phyloP scores from a whole-genome alignment of 2,329 filamentous ascomycete genomes.

The Colletotrichum tropicicola region DNA sequence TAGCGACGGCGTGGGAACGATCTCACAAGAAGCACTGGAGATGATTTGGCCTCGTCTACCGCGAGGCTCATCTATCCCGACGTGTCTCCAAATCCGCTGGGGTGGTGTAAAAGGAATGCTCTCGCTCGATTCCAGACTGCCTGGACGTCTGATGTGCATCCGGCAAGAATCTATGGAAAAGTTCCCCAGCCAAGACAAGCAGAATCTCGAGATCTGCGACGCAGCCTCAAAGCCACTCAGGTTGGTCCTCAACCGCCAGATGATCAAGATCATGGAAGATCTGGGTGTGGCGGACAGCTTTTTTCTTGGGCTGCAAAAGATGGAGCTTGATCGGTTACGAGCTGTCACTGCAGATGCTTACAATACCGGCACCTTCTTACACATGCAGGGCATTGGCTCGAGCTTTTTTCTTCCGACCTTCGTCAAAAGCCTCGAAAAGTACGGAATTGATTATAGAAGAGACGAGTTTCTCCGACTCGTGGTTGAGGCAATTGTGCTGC shows the following conservation, averaged over 20 bases:
- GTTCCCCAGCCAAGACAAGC: slow-evolving; percentile 65
- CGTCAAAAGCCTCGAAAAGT: slow-evolving; percentile 64
- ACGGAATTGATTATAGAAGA: slow-evolving; percentile 71
- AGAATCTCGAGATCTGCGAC: slow-evolving; percentile 77
- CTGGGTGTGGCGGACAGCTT: slow-evolving; percentile 66
- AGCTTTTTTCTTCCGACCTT: slow-evolving; percentile 69
- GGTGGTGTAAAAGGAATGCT: slow-evolving; percentile 83
- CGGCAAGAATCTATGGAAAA: slow-evolving; percentile 81
- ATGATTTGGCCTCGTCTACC: slow-evolving; percentile 68
- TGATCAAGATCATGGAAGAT: slow-evolving; percentile 89
- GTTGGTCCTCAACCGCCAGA: slow-evolving; percentile 78
- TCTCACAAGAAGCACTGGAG: slow-evolving; percentile 68
- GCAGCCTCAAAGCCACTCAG: slow-evolving; percentile 72
- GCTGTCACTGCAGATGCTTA: slow-evolving; percentile 63
- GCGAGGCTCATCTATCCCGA: slow-evolving; percentile 58
- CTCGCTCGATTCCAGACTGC: slow-evolving; percentile 69
- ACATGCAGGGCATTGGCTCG: slow-evolving; percentile 67
- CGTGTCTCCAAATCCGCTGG: slow-evolving; percentile 79
- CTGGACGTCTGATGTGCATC: slow-evolving; percentile 67
- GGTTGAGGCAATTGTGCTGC: slow-evolving; percentile 76
- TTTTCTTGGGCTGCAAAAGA: slow-evolving; percentile 72
- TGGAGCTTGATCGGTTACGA: slow-evolving; percentile 68
- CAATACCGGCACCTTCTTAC: slow-evolving; percentile 74
- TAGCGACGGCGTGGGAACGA: slow-evolving; percentile 82
- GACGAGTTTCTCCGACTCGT: slow-evolving; percentile 77